These are phyloP conservation scores for Rosa multiflora DNA, from an alignment of 306 rosid species.

Conservation along the genomic window DNA sequence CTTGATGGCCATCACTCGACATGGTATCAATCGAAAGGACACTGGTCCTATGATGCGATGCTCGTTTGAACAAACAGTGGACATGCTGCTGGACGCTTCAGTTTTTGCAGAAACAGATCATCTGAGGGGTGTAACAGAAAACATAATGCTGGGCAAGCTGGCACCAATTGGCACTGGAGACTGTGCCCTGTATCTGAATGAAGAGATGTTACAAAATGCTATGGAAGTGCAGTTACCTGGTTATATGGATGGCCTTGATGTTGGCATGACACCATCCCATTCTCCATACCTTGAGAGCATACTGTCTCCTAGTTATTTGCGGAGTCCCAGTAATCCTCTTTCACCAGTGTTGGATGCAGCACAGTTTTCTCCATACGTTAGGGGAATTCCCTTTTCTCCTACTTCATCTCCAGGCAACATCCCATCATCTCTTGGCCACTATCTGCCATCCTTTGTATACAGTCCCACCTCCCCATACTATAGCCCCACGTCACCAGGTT, in stretches of 20 bases:
- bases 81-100: conserved; percentile 93
- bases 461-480: conserved; percentile 92
- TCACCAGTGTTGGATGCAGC: conserved; percentile 76
- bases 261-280: conserved; percentile 93
- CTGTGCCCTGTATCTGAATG: conserved; percentile 76
- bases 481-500: conserved; percentile 93
- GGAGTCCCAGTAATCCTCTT: conserved; percentile 78
- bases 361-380: conserved; percentile 92
- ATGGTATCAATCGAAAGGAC: conserved; percentile 92
- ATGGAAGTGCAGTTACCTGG: conserved; percentile 92
- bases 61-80: conserved; percentile 99
- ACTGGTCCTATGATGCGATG: conserved; percentile 99
- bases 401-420: conserved; percentile 70
- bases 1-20: conserved; percentile 98
- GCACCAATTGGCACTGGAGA: conserved; percentile 99
- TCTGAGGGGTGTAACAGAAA: conserved; percentile 92
- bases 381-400: conserved; percentile 90
- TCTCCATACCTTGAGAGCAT: conserved; percentile 87
- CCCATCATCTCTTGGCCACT: no score
- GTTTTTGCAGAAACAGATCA: conserved; percentile 86
- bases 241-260: conserved; percentile 86
- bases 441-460: conserved; percentile 42
- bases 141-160: conserved; percentile 94
- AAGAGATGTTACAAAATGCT: conserved; percentile 91
- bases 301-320: conserved; percentile 84